A percentile compares a stretch with the other conserved stretches of the same genome.
Conservation (phyloP, 2,329 filamentous ascomycete genomes). For the Biscogniauxia sp. region DNA sequence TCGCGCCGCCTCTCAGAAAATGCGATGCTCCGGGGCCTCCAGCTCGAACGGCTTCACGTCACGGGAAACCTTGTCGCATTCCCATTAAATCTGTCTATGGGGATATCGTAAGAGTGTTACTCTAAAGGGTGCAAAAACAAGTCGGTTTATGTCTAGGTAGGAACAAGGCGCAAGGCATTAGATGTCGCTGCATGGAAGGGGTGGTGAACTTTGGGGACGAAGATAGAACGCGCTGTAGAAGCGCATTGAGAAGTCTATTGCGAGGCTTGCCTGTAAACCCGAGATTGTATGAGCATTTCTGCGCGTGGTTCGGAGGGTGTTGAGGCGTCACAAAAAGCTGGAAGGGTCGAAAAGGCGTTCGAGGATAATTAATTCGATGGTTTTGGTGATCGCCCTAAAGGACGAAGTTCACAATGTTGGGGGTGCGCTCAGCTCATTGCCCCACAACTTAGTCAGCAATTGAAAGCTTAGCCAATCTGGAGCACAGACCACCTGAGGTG, state of each 20-base stretch:
- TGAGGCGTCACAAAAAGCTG: slow-evolving; percentile 3
- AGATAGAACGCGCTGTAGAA: slow-evolving; percentile 13
- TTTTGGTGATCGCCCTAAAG: slow-evolving; percentile 4
- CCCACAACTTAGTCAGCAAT: slow-evolving; percentile 14
- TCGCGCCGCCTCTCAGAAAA: background rate
- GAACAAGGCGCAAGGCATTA: slow-evolving; percentile 21
- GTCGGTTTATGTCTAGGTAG: background rate
- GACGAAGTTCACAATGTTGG: slow-evolving; percentile 18
- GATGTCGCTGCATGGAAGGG: slow-evolving; percentile 11
- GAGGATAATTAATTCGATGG: slow-evolving; percentile 10
- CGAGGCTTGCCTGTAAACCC: background rate
- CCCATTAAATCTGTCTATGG: slow-evolving; percentile 7
- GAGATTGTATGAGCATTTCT: slow-evolving; percentile 4
- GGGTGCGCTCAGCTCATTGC: slow-evolving; percentile 8
- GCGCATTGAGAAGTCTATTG: slow-evolving; percentile 1
- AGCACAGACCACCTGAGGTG: background rate
- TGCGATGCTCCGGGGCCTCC: background rate
- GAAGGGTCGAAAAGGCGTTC: slow-evolving; percentile 6
- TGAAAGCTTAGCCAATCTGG: background rate
- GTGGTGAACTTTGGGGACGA: slow-evolving; percentile 4
- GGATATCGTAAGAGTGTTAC: background rate
- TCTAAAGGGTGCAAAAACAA: background rate
- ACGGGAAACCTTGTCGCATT: slow-evolving; percentile 19
- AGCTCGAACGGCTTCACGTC: slow-evolving; percentile 20
- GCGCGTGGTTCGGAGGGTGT: slow-evolving; percentile 18